phyloP scores from a whole-genome alignment of 1,284 basidiomycete species.

The Cryptococcus hybrid region DNA sequence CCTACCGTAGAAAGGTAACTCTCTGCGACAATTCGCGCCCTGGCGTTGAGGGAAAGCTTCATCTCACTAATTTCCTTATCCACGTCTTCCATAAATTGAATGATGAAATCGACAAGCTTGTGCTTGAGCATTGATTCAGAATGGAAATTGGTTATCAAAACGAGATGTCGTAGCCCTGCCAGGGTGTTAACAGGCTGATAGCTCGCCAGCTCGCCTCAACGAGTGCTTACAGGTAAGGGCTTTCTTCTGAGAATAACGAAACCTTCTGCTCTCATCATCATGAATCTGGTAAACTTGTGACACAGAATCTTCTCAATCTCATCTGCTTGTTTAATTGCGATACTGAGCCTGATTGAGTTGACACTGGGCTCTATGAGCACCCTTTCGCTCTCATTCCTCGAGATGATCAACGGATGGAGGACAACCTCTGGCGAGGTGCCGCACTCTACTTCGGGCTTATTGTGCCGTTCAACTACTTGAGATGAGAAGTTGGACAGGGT shows the following conservation, averaged over 20 bases:
- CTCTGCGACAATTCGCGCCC: slow-evolving; percentile 96
- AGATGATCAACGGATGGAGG: slow-evolving; percentile 87
- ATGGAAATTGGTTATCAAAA: slow-evolving; percentile 98
- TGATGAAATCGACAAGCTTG: slow-evolving; percentile 99
- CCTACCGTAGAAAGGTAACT: slow-evolving; percentile 50
- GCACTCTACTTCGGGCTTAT: slow-evolving; percentile 91
- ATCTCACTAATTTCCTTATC: slow-evolving; percentile 61
- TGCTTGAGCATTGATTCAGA: slow-evolving; percentile 98
- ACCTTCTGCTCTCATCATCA: slow-evolving; percentile 97
- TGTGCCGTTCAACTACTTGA: slow-evolving; percentile 95
- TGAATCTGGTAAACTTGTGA: slow-evolving; percentile 98
- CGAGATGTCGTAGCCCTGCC: slow-evolving; percentile 93
- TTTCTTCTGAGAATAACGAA: slow-evolving; percentile 95
- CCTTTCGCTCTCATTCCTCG: slow-evolving; percentile 93
- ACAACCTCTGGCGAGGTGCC: slow-evolving; percentile 87
- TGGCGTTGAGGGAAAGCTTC: slow-evolving; percentile 77
- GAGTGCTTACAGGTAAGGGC: slow-evolving; percentile 70
- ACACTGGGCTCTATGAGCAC: slow-evolving; percentile 96
- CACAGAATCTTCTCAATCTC: slow-evolving; percentile 97
- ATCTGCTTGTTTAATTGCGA: slow-evolving; percentile 99
- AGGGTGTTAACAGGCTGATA: not conserved
- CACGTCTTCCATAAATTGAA: slow-evolving; percentile 99
- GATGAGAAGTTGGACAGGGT: slow-evolving; percentile 97
- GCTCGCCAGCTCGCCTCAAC: not conserved
- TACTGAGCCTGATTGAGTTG: slow-evolving; percentile 94